Evolutionary conservation across 768 basidiomycete genomes (phyloP).

Genomic region (Pleurotus tuber-regium): DNA sequence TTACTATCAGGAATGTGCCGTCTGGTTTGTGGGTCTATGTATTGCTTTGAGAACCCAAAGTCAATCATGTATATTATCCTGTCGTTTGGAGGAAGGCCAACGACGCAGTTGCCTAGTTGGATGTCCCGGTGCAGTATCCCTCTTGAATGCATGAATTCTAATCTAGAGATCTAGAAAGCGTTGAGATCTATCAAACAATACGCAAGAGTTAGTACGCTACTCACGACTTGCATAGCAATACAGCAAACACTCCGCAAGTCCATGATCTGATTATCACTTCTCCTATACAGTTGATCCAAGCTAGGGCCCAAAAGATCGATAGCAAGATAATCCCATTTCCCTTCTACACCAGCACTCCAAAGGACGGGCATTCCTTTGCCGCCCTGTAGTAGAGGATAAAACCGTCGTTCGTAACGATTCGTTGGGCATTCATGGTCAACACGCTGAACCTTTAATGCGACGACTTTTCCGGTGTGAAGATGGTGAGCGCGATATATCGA

Average conservation of each 20-base stretch:
- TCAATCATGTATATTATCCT: slow-evolving; percentile 78
- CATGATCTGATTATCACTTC: slow-evolving; percentile 54
- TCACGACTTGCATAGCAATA: slow-evolving; percentile 75
- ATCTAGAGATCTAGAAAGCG: slow-evolving; percentile 56
- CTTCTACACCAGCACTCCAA: slow-evolving; percentile 58
- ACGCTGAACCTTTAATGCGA: slow-evolving; percentile 73
- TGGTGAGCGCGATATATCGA: slow-evolving; percentile 66
- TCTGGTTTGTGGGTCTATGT: slow-evolving; percentile 61
- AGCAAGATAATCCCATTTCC: slow-evolving; percentile 68
- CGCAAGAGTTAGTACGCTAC: no score
- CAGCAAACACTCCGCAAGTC: slow-evolving; percentile 72
- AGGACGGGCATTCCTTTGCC: slow-evolving; percentile 72
- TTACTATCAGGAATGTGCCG: slow-evolving; percentile 74
- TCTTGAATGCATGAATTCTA: slow-evolving; percentile 74
- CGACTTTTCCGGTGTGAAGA: slow-evolving; percentile 53
- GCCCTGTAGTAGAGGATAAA: slow-evolving; percentile 72
- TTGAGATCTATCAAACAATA: no score
- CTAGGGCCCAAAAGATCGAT: slow-evolving; percentile 74
- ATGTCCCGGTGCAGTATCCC: slow-evolving; percentile 78
- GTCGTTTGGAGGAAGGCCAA: slow-evolving; percentile 60
- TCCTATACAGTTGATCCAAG: slow-evolving; percentile 59
- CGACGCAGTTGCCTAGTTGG: slow-evolving; percentile 73
- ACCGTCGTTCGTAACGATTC: slow-evolving; percentile 64
- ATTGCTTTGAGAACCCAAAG: slow-evolving; percentile 80
- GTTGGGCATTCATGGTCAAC: slow-evolving; percentile 73